Conservation (phyloP, 768 basidiomycete genomes). For the Macrolepiota fuliginosa region DNA sequence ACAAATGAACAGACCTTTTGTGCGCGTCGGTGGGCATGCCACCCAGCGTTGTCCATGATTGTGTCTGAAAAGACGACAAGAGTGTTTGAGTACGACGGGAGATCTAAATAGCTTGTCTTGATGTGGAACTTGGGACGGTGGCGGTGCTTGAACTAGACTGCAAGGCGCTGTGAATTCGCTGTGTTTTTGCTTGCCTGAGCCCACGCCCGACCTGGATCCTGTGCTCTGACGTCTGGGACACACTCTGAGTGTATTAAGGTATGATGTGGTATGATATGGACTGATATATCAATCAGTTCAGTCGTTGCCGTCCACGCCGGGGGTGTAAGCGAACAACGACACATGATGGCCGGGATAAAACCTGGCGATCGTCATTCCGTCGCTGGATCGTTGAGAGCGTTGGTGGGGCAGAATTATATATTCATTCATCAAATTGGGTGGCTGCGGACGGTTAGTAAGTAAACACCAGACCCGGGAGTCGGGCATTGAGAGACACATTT, state of each 20-base stretch:
- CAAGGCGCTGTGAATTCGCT: neutral
- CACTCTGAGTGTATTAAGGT: neutral
- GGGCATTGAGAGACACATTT: too few species aligned
- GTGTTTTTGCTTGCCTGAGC: neutral
- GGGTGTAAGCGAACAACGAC: neutral
- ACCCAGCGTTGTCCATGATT: constrained; percentile 74
- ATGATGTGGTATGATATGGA: neutral
- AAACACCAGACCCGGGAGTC: too few species aligned
- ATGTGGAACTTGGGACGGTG: neutral
- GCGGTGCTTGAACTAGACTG: neutral
- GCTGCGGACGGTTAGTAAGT: too few species aligned
- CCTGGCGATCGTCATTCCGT: neutral
- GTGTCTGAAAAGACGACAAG: neutral
- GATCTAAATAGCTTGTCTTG: constrained; percentile 2
- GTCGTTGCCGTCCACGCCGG: neutral
- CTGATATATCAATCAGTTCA: neutral
- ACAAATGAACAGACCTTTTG: constrained; percentile 38
- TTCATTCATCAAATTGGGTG: too few species aligned
- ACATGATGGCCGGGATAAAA: neutral
- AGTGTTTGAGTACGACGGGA: neutral
- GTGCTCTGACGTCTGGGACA: neutral
- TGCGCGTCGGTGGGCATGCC: constrained; percentile 68
- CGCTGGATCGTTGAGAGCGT: too few species aligned
- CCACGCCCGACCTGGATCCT: neutral
- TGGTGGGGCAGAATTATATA: neutral